Conservation (phyloP, 768 basidiomycete genomes). For the Terana coerulea region DNA sequence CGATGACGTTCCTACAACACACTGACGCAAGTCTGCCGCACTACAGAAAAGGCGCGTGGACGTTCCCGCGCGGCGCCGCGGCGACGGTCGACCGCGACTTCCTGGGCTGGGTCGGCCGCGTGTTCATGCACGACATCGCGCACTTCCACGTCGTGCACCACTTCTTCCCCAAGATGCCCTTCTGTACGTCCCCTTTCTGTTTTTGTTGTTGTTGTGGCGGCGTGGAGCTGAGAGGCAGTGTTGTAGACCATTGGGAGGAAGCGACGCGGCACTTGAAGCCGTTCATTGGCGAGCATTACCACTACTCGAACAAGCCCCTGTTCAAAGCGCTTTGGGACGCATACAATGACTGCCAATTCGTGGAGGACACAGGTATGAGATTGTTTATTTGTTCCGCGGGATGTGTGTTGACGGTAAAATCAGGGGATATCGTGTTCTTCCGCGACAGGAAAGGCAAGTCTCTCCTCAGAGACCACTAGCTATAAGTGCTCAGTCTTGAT, state of each 20-base stretch:
- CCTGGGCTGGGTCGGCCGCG: slow-evolving; percentile 24
- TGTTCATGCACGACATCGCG: slow-evolving; percentile 24
- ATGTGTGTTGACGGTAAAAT: no score
- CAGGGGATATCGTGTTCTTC: no score
- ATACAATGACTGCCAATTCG: slow-evolving; percentile 31
- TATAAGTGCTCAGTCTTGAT: no score
- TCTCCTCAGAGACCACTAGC: no score
- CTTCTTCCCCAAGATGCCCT: slow-evolving; percentile 25
- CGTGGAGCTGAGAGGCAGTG: background rate
- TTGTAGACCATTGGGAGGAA: slow-evolving; percentile 24
- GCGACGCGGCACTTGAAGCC: slow-evolving; percentile 28
- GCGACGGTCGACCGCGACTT: slow-evolving; percentile 23
- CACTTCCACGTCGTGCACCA: slow-evolving; percentile 27
- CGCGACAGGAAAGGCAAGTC: no score
- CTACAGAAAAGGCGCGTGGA: slow-evolving; percentile 17
- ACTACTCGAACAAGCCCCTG: slow-evolving; percentile 22
- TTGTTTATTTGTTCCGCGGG: no score
- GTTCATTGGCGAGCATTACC: slow-evolving; percentile 29
- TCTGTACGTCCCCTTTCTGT: slow-evolving; percentile 2
- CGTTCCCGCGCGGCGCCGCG: slow-evolving; percentile 19
- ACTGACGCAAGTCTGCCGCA: slow-evolving; percentile 21
- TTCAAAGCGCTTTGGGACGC: slow-evolving; percentile 30
- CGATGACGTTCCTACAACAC: slow-evolving; percentile 22
- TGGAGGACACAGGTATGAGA: slow-evolving; percentile 30
- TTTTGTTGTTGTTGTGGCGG: background rate